Evolutionary conservation across 768 basidiomycete genomes (phyloP), one percentile per base, ranked within the genome.

Genomic region (Megacollybia marginata): DNA sequence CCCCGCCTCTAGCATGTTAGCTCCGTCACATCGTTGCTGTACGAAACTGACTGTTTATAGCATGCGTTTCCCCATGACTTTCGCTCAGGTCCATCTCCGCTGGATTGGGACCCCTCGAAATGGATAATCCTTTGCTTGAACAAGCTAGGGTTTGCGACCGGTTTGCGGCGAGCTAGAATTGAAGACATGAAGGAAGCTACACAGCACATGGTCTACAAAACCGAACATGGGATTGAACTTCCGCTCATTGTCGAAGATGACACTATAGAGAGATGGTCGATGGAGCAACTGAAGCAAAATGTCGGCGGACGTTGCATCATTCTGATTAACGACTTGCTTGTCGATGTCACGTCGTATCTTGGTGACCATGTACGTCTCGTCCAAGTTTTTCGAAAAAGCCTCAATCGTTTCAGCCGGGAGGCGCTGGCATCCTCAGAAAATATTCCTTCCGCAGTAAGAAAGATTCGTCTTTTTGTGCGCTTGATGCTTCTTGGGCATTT

Each of bases 51-150:
- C 32, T 42, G 9, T 32, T 15, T 48, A 42, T 51, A 89, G 78
- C 86, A 89, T 62, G 74, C 85, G 0, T 89, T 88, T 57, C 88
- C 88, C 9, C 78, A 83, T 50, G 87, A 91, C 62, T 89, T 80
- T 64, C 77, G 86, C 20, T 84, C 86, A 16, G 85, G 80, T 0
- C 82, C 80, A 9, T 71, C 74, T 16, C 44, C 52, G 7, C 62
- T 69, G 20, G 85, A 84, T 55, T 91, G 85, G 85, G 87, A 91
- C 62, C 86, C 88, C 0, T 84, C 84, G 2, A 89, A 88, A 66
- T 89, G 85, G 87, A 73, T 82, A 40, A 88, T 89, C 38, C 59
- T 76, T 18, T 44, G 65, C 5, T 67, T 89, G 10, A 65, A 81
- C 54, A 57, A 55, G 5, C 46, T 80, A 8, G 77, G 80, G 0